Base-by-base conservation (phyloP, 2,329 filamentous ascomycete genomes). In the Curvularia spicifera region DNA sequence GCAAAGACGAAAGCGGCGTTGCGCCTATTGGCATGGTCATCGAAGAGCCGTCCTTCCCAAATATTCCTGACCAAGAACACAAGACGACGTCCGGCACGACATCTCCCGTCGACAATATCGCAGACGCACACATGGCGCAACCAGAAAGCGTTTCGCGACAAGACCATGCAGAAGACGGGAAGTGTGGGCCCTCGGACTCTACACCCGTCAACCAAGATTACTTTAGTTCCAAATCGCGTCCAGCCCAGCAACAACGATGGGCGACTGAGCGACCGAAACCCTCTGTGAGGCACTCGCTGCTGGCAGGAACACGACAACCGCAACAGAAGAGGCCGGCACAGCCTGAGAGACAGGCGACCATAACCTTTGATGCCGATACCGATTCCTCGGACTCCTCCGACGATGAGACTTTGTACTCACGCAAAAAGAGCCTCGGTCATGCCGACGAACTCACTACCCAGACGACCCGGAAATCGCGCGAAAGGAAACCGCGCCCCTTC, bases 401-500 rank as follows among this genome's bases (percentile, higher is more conserved):
- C 44, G 68, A 74, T 43, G 71, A 73, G 29, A 57, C 57, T 24
- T 29, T 39, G 15, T 51, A 59, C 33, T 64, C 65, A 2, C 39
- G 43, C 5, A 63, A 60, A 22, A 69, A 62, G n/a, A 69, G 64
- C 44, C 60, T 63, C 1, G 61, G 62, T 24, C 68, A 63, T 24
- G 53, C 66, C 26, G 51, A 61, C 26, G 28, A 56, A 9, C 18
- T 64, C 13, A 51, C 47, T 12, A 47, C 37, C 24, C 61, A 58
- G 57, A 42, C 60, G 35, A 29, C 47, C 12, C 56, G 47, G 31
- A 57, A 57, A 35, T 43, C 61, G 42, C 59, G 57, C 45, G 53
- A 56, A 33, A 59, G 44, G n/a, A 61, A 55, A 29, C 49, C 60
- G 0, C 62, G 62, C 0, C 74, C 71, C 2, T 87, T 82, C 64